A percentile compares a stretch with the other conserved stretches of the same genome.
Evolutionary conservation across 306 rosid genomes (phyloP).

Genomic region (Castanea crenata): DNA sequence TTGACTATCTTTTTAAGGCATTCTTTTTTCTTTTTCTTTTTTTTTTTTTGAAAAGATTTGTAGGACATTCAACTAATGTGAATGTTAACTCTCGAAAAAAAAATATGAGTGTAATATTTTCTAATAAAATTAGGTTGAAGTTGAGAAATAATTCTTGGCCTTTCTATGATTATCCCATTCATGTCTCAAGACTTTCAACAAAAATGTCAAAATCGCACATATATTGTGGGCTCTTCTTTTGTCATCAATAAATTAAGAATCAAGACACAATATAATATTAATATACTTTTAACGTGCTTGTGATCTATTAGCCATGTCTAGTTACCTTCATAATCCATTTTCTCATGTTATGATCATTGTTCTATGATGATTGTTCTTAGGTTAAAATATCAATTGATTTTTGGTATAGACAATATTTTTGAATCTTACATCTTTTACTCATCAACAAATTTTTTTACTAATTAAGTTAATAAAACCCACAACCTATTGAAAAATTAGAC

Average conservation of each 20-base stretch:
- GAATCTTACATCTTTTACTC: too few species aligned
- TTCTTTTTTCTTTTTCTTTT: too few species aligned
- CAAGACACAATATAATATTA: not conserved
- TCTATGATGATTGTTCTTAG: accelerated
- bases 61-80: not conserved
- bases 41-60: not conserved
- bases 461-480: too few species aligned
- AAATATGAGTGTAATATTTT: not conserved
- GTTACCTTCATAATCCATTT: not conserved
- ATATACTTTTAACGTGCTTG: not conserved
- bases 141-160: not conserved
- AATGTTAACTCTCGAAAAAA: too few species aligned
- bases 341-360: too few species aligned
- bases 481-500: too few species aligned
- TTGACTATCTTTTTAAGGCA: not conserved
- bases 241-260: not conserved
- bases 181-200: not conserved
- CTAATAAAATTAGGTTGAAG: not conserved
- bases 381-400: too few species aligned
- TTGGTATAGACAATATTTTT: accelerated
- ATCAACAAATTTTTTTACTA: accelerated
- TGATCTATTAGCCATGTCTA: too few species aligned
- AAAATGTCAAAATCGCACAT: not conserved
- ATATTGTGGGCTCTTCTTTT: not conserved
- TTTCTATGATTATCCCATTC: not conserved